phyloP scores from a whole-genome alignment of 352 stramenopile species.

The Halophytophthora polymorphica region DNA sequence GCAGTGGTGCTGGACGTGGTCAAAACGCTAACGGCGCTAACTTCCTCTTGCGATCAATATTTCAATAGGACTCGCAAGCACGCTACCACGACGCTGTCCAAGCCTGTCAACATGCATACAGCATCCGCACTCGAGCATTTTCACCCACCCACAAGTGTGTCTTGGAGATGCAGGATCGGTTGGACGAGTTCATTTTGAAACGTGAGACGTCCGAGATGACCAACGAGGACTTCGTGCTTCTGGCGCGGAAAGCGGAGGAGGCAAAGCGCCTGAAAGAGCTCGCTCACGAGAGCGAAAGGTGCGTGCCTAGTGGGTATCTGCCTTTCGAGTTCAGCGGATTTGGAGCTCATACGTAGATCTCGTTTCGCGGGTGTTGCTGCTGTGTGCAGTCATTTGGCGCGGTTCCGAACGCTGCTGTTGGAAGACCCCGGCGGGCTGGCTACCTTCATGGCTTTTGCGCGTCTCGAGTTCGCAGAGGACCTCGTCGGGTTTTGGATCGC shows the following conservation, averaged over 20 bases:
- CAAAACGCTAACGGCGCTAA: not conserved
- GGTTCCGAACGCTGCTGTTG: constrained; percentile 39
- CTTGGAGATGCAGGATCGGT: constrained; percentile 15
- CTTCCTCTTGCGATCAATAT: not conserved
- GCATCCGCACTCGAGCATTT: constrained; percentile 9
- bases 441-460: constrained; percentile 42
- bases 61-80: constrained; percentile 14
- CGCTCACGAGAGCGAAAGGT: constrained; percentile 31
- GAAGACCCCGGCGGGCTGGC: constrained; percentile 25
- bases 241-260: constrained; percentile 19
- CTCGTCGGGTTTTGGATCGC: constrained; percentile 58
- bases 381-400: constrained; percentile 24
- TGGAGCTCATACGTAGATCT: not conserved
- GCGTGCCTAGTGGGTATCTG: not conserved
- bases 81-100: constrained; percentile 25
- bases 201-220: constrained; percentile 32
- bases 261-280: constrained; percentile 17
- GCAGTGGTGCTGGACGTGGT: not conserved
- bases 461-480: constrained; percentile 53
- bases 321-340: not conserved
- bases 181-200: constrained; percentile 38
- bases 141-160: constrained; percentile 12
- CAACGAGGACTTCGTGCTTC: constrained; percentile 27
- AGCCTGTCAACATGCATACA: constrained; percentile 19
- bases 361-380: not conserved